Base-by-base conservation (phyloP, 306 rosid genomes). In the Lathyrus oleraceus region DNA sequence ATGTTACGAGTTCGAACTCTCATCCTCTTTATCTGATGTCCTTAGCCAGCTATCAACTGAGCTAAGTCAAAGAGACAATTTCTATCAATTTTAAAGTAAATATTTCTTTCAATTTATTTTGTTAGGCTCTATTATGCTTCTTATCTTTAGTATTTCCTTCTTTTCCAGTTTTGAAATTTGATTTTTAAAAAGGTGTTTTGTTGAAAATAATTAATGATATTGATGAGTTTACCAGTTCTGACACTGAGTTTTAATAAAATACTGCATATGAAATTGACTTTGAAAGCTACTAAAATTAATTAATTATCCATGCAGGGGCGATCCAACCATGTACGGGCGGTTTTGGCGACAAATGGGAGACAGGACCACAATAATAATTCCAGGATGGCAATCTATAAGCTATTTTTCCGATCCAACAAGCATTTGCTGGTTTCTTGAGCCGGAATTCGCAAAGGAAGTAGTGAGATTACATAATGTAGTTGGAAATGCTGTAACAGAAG, bases 391-490 rank as follows among this genome's bases (percentile, higher is more conserved):
- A 39, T 81, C 91, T 0, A 71, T 90, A 77, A 90, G 96, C 71
- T 93, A 93, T 80, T 83, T 93, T 25, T 93, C 98, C 4, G 90
- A 81, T 59, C 44, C 42, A 7, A 71, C 73, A 59, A 85, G 78
- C 69, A 44, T 85, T 38, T 93, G 98, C 69, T 93, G 98, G 98
- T 93, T 88, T 68, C 58, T 93, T 45, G 98, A 90, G 76, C 81
- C 93, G 0, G 96, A 85, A 71, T 75, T 93, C 27, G 83, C 79
- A 0, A 79, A 62, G 44, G 88, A 93, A 76, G 81, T 93, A 13
- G 78, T 83, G 54, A 77, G 98, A 64, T 60, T 93, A 61, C 98
- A 93, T 72, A 77, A 54, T 3, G 88, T 83, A 35, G 96, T 88
- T 1, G 97, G 92, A 0, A 94, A 94, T 67, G 99, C 99, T 0